Evolutionary conservation across 345 rosid species (phyloP), one percentile per base, ranked within the genome.

Genomic region (Nasturtium officinale): DNA sequence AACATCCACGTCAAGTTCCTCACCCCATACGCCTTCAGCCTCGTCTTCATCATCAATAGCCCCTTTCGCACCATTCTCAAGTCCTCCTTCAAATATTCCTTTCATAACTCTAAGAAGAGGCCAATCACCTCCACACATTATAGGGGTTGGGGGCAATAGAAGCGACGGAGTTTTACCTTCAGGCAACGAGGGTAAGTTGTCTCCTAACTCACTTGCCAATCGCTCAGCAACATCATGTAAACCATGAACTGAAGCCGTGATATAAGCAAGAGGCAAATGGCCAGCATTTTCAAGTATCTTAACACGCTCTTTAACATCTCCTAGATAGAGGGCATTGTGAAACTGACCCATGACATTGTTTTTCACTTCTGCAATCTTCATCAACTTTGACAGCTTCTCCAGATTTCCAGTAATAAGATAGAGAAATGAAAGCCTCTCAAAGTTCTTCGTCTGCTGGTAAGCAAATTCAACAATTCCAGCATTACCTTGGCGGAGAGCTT

Each of bases 401-500:
- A 78, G 32, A 65, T 91, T 94, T 9, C 98, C 98, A 47, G 96
- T 91, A 58, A 91, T 75, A 57, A 94, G 95, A 82, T 94, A 94
- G 2, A 94, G 91, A 67, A 94, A 94, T 21, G 98, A 94, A 12
- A 94, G 60, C 81, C 97, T 94, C 87, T 94, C 98, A 75, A 94
- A 88, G 73, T 94, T 94, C 82, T 94, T 94, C 29, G 98, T 91
- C 87, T 87, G 83, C 87, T 94, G 97, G 75, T 94, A 94, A 15
- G 98, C 96, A 80, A 91, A 90, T 65, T 93, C 98, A 70, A 89
- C 97, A 68, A 93, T 89, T 51, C 91, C 91, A 3, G 93, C 79
- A 80, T 94, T 91, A 56, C 98, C 98, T 77, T 94, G 98, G 69
- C 97, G 95, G 81, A 94, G 98, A 59, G 98, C 98, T 83, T 94